Base-by-base conservation (phyloP, 768 basidiomycete genomes). In the Serendipita vermifera region DNA sequence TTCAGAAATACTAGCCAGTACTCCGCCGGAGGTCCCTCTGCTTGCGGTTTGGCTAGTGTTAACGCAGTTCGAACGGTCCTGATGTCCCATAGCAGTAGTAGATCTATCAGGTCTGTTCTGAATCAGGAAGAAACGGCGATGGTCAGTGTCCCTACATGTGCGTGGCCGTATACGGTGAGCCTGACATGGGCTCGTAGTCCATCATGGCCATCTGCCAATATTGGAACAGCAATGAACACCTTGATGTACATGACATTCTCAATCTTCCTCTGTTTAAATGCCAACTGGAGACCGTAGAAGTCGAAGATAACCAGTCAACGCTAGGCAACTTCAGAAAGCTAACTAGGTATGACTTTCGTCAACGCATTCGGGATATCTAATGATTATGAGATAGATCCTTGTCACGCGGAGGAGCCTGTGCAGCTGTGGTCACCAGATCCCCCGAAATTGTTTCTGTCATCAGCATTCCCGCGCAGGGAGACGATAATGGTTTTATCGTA, bases 371-470 rank as follows among this genome's bases (percentile, higher is more conserved):
- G n/a, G n/a, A n/a, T n/a, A n/a, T n/a, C n/a, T n/a, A n/a, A n/a
- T n/a, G n/a, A n/a, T n/a, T 9, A 36, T 36, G 9, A 36, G n/a
- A 9, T 36, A 36, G 35, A 9, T 36, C 35, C 35, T n/a, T 36
- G 9, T 36, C 35, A 36, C 9, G 9, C 24, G 41, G 41, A 11
- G 15, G 26, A 24, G n/a, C n/a, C n/a, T 57, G 72, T 40, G 75
- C 75, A 55, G 70, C 69, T 33, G 71, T 83, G 53, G 78, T 85
- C 58, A 85, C 83, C 0, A 80, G 82, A 20, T 81, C 83, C 33
- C 83, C 84, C 0, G 84, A 85, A 63, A 83, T 85, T 54, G 65
- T 85, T 11, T 72, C 76, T 15, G 77, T 80, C 62, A 62, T 81
- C 58, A 69, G 69, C 54, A 66, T 72, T 13, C 63, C 65, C 13